phyloP scores from a whole-genome alignment of 208 protist genomes.

The Phytomonas sp. region DNA sequence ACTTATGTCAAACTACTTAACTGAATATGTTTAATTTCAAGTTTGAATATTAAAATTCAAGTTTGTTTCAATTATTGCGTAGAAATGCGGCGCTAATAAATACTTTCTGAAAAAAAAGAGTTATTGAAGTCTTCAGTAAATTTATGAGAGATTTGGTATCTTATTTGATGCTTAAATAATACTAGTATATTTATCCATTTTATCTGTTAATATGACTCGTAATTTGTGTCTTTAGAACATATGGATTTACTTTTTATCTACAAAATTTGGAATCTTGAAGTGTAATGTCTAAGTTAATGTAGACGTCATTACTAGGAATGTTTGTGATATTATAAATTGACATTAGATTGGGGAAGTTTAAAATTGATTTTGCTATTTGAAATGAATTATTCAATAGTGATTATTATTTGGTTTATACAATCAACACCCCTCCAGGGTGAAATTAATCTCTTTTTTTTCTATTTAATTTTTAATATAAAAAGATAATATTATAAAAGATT shows the following conservation, averaged over 20 bases:
- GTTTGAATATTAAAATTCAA: neutral
- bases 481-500: slow-evolving; percentile 5
- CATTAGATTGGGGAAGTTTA: neutral
- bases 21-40: neutral
- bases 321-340: neutral
- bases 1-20: neutral
- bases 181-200: neutral
- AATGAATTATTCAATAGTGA: too few species aligned
- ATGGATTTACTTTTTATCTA: neutral
- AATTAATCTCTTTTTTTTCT: slow-evolving; percentile 8
- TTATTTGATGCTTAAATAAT: neutral
- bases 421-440: too few species aligned
- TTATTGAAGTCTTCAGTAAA: neutral
- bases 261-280: neutral
- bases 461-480: slow-evolving; percentile 10
- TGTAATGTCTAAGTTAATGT: neutral
- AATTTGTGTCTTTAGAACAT: neutral
- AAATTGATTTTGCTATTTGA: too few species aligned
- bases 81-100: neutral
- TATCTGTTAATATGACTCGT: neutral
- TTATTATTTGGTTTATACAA: too few species aligned
- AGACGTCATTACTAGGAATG: neutral
- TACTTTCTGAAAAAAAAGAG: neutral
- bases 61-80: neutral
- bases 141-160: neutral